These are phyloP conservation scores for Kwoniella botswanensis DNA, from an alignment of 768 basidiomycete genomes.

Conservation along the genomic window DNA sequence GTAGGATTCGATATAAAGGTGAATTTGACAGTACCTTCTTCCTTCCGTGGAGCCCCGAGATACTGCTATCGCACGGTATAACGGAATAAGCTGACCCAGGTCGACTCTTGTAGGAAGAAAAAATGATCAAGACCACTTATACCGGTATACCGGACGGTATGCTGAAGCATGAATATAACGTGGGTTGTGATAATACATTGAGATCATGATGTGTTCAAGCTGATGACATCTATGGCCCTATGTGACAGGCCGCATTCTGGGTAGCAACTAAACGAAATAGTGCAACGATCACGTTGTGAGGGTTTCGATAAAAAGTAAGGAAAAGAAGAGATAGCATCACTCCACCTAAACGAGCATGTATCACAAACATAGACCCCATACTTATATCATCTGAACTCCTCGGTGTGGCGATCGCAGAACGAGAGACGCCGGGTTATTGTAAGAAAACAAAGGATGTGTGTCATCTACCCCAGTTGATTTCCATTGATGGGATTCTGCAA, in stretches of 20 bases:
- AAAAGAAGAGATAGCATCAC: not conserved
- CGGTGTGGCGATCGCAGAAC: no score
- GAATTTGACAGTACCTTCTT: slow-evolving; percentile 48
- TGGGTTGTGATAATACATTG: slow-evolving; percentile 24
- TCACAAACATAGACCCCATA: no score
- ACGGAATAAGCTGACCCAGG: not conserved
- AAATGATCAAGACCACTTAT: slow-evolving; percentile 79
- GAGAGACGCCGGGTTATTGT: no score
- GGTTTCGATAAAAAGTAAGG: not conserved
- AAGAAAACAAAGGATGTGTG: no score
- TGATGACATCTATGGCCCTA: not conserved
- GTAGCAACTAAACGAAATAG: slow-evolving; percentile 54
- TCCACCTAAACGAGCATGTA: not conserved
- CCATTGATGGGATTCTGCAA: no score
- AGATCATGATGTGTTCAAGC: not conserved
- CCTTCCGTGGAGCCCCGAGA: not conserved
- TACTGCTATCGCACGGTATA: slow-evolving; percentile 2
- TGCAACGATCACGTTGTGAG: not conserved
- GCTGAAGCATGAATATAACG: slow-evolving; percentile 81
- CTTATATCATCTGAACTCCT: no score
- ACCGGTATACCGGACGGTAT: slow-evolving; percentile 79
- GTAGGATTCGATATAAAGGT: slow-evolving; percentile 86
- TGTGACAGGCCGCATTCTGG: slow-evolving; percentile 71
- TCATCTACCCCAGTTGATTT: no score
- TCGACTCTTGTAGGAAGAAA: slow-evolving; percentile 70